Evolutionary conservation across 345 rosid species (phyloP), one percentile per base, ranked within the genome.

Genomic region (Citrus cavaleriei): DNA sequence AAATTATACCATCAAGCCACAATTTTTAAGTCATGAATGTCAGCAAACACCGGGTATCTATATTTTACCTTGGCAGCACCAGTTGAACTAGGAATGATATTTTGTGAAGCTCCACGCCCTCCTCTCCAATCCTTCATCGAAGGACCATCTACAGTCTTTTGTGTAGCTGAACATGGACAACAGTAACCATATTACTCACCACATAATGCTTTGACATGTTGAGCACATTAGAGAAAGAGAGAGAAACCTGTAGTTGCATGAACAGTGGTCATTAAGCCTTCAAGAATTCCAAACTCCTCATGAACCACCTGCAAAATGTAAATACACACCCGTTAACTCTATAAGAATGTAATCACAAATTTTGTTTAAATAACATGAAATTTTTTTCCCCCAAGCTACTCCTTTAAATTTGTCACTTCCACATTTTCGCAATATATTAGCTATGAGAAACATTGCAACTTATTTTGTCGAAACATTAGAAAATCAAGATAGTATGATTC

Each of bases 91-190:
- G 99, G 99, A 85, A 97, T 97, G 81, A 97, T 97, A 85, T 97
- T 97, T 86, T 94, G 98, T 73, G 85, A 91, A 78, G 99, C 99
- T 65, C 98, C 99, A 58, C 98, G 91, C 24, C 99, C 99, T 54
- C 99, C 99, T 85, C 98, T 83, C 99, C 99, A 97, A 83, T 97
- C 99, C 88, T 97, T 97, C 95, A 83, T 92, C 35, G 99, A 97
- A 70, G 98, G 98, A 30, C 98, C 98, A 85, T 97, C 99, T 24
- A 97, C 99, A 40, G 99, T 90, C 86, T 97, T 97, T 81, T 97
- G 99, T 62, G 98, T 97, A 40, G 99, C 99, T 97, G 90, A 74
- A 86, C 67, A 77, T 68, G 27, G 67, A 68, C 80, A 67, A 81
- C 5, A 54, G 78, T 7, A 54, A 84, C 38, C 74, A 73, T 35